Evolutionary conservation across 345 rosid genomes (phyloP).

Genomic region (Raphanus raphanistrum): DNA sequence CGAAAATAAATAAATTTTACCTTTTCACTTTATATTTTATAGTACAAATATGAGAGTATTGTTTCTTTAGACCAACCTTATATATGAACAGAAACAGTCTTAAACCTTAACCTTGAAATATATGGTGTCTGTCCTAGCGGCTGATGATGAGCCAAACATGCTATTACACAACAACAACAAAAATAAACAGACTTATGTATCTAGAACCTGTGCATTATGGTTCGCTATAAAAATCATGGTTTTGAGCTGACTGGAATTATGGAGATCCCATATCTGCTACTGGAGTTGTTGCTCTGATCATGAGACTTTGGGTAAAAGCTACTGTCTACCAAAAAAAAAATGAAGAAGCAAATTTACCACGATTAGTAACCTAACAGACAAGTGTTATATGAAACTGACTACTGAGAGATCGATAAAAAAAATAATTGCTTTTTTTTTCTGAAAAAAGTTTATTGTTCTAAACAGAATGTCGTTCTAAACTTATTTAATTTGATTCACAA

Average conservation of each 20-base stretch:
- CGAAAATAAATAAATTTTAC: background rate
- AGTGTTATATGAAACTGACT: background rate
- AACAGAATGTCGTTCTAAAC: too few relatives aligned
- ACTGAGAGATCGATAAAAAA: background rate
- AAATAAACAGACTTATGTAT: background rate
- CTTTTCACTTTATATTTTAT: background rate
- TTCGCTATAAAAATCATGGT: background rate
- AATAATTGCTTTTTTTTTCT: too few relatives aligned
- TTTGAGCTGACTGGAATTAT: conserved; percentile 2
- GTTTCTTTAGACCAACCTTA: background rate
- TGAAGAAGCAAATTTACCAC: background rate
- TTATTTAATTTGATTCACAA: background rate
- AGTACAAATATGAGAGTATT: background rate
- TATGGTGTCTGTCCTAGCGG: background rate
- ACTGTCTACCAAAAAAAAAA: conserved; percentile 44
- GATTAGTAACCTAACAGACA: background rate
- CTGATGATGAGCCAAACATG: background rate
- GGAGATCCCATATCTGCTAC: conserved; percentile 34
- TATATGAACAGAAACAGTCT: background rate
- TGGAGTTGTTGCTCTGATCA: conserved; percentile 68
- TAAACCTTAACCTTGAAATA: background rate
- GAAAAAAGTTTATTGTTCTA: background rate
- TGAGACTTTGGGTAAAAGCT: conserved; percentile 73
- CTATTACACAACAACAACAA: background rate
- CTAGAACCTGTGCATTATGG: background rate